Percentiles rank a stretch among this genome's conserved stretches.
phyloP scores from a whole-genome alignment of 192 early-diverging fungal genomes.

The Backusella australiensis region DNA sequence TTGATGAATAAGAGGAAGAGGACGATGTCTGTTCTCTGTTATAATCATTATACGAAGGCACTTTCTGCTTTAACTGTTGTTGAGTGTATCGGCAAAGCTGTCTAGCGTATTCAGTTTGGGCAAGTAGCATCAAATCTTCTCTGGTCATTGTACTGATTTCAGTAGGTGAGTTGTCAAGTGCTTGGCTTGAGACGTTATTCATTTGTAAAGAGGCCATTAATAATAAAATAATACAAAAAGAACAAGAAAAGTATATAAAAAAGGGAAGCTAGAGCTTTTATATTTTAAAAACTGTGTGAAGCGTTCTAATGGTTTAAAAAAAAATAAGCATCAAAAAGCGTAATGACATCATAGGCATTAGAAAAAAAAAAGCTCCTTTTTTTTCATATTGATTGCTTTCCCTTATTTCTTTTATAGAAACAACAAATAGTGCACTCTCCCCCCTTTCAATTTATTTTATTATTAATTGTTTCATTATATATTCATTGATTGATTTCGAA shows the following conservation, averaged over 20 bases:
- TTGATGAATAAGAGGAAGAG: background rate
- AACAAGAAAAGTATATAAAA: background rate
- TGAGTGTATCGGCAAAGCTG: slow-evolving; percentile 8
- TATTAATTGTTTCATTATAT: background rate
- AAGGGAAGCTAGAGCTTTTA: background rate
- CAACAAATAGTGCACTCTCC: background rate
- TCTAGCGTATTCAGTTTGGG: slow-evolving; percentile 8
- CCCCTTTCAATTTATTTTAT: background rate
- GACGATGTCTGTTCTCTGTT: background rate
- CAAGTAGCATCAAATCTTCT: slow-evolving; percentile 9
- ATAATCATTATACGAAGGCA: background rate
- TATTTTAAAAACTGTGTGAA: background rate
- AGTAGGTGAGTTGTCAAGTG: background rate
- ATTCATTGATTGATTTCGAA: background rate
- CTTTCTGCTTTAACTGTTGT: slow-evolving; percentile 3
- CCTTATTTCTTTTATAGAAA: background rate
- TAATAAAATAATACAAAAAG: background rate
- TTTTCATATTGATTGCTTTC: background rate
- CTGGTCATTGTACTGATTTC: background rate
- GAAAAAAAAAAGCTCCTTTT: background rate
- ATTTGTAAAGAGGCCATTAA: slow-evolving; percentile 9
- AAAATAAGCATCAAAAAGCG: background rate
- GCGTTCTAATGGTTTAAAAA: background rate
- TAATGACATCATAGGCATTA: background rate
- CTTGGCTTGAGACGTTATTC: background rate